Evolutionary conservation across 441 rosid species (phyloP), one percentile per base, ranked within the genome.

Genomic region (Populus hybrid): DNA sequence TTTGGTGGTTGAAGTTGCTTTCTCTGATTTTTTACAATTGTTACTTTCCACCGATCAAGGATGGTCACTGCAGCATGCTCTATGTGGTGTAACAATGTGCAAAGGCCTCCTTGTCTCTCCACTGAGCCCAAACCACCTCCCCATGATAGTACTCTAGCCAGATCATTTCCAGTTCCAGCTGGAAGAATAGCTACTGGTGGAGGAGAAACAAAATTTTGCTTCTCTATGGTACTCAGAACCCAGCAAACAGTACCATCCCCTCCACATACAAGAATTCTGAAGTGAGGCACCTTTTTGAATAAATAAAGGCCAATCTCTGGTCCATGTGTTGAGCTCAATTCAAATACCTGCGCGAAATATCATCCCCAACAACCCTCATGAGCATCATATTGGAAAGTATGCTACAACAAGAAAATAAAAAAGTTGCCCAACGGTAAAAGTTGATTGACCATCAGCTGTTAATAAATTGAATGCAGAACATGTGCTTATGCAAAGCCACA

Each of bases 191-290:
- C 98, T 75, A 96, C 90, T 31, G 99, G 96, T 79, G 99, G 98
- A 79, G 99, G 98, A 79, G 99, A 96, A 75, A 89, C 92, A 87
- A 88, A 96, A 83, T 88, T 92, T 78, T 93, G 97, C 82, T 93
- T 94, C 78, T 96, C 98, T 85, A 96, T 92, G 67, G 95, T 93
- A 86, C 90, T 79, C 71, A 94, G 84, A 84, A 96, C 99, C 99
- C 99, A 96, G 40, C 98, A 95, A 83, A 93, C 98, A 71, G 98
- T 94, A 81, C 99, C 99, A 84, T 96, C 99, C 76, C 99, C 99
- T 12, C 99, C 99, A 74, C 98, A 96, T 40, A 92, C 91, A 72
- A 96, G 98, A 84, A 96, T 85, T 86, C 98, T 93, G 85, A 94
- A 96, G 86, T 96, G 98, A 82, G 97, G 92, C 80, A 94, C 98